A percentile compares a stretch with the other conserved stretches of the same genome.
phyloP scores from a whole-genome alignment of 352 stramenopile species.

The Thraustochytrium striatum region DNA sequence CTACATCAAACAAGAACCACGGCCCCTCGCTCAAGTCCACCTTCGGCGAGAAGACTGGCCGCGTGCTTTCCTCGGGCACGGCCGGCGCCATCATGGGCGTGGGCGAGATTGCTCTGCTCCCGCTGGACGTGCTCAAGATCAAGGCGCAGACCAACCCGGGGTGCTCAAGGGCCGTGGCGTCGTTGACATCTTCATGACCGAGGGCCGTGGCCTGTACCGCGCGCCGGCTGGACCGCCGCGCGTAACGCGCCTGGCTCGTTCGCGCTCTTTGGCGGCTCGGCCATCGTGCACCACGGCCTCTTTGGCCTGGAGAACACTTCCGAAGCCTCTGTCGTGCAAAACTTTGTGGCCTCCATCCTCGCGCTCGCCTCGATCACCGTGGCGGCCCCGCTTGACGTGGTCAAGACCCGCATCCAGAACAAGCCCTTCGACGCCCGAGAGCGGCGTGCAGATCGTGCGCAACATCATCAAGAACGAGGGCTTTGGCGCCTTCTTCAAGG shows the following conservation, averaged over 20 bases:
- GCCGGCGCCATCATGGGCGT: conserved; percentile 86
- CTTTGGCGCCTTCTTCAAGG: conserved; percentile 85
- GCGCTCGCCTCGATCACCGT: conserved; percentile 67
- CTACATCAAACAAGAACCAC: conserved; percentile 81
- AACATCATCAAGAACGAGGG: conserved; percentile 88
- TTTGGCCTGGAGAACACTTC: conserved; percentile 82
- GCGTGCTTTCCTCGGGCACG: conserved; percentile 84
- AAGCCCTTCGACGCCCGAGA: conserved; percentile 85
- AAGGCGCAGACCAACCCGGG: conserved; percentile 89
- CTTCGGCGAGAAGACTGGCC: conserved; percentile 85
- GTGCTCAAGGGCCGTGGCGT: conserved; percentile 79
- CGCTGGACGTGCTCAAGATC: conserved; percentile 93
- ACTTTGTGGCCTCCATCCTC: conserved; percentile 67
- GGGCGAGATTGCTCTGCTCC: conserved; percentile 86
- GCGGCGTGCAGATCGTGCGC: conserved; percentile 77
- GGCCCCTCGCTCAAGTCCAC: conserved; percentile 72
- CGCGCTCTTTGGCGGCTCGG: conserved; percentile 85
- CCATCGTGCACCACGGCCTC: conserved; percentile 77
- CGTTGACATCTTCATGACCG: conserved; percentile 81
- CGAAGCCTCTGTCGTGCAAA: conserved; percentile 82
- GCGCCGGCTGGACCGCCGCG: conserved; percentile 79
- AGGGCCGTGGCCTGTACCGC: conserved; percentile 83
- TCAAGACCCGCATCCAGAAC: conserved; percentile 91
- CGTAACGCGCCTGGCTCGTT: conserved; percentile 90
- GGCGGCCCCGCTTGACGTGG: conserved; percentile 84